These are phyloP conservation scores for Aureobasidium sp. DNA, from an alignment of 2,329 filamentous ascomycete species.

Conservation along the genomic window DNA sequence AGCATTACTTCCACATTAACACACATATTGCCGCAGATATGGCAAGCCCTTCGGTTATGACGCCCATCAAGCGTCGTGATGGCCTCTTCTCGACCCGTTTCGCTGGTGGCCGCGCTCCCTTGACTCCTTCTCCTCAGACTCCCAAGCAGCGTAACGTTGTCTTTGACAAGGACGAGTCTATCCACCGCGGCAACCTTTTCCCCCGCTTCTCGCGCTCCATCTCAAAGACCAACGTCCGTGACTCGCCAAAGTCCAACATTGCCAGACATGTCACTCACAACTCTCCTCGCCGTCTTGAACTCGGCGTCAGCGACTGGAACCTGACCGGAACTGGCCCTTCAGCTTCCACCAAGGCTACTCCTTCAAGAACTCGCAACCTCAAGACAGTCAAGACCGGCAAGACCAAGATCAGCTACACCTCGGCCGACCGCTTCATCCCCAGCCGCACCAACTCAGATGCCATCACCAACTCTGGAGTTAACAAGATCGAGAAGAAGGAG, in stretches of 20 bases:
- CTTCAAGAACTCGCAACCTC: slow-evolving; percentile 32
- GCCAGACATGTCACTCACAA: slow-evolving; percentile 51
- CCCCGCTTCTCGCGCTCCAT: slow-evolving; percentile 66
- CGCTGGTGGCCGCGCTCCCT: slow-evolving; percentile 86
- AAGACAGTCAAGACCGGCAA: slow-evolving; percentile 45
- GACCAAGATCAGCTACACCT: slow-evolving; percentile 51
- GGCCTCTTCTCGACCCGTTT: slow-evolving; percentile 87
- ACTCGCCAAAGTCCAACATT: slow-evolving; percentile 90
- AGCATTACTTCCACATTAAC: slow-evolving; percentile 9
- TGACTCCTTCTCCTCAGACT: slow-evolving; percentile 85
- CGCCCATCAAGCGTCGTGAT: slow-evolving; percentile 89
- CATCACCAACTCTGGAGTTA: slow-evolving; percentile 69
- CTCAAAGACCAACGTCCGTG: slow-evolving; percentile 60
- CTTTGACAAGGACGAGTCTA: slow-evolving; percentile 54
- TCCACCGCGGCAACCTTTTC: slow-evolving; percentile 65
- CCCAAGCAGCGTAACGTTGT: slow-evolving; percentile 47
- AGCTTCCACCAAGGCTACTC: slow-evolving; percentile 34
- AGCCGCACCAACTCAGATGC: slow-evolving; percentile 86
- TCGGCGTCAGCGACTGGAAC: slow-evolving; percentile 87
- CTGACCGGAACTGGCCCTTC: slow-evolving; percentile 70
- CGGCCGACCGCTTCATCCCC: slow-evolving; percentile 88
- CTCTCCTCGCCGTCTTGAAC: slow-evolving; percentile 78
- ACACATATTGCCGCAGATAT: slow-evolving; percentile 38
- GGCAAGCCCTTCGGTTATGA: slow-evolving; percentile 76
- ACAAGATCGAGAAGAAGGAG: slow-evolving; percentile 67